Percentiles rank a stretch among this genome's conserved stretches.
Conservation (phyloP, 2,329 filamentous ascomycete genomes). For the Xylariales sp. region DNA sequence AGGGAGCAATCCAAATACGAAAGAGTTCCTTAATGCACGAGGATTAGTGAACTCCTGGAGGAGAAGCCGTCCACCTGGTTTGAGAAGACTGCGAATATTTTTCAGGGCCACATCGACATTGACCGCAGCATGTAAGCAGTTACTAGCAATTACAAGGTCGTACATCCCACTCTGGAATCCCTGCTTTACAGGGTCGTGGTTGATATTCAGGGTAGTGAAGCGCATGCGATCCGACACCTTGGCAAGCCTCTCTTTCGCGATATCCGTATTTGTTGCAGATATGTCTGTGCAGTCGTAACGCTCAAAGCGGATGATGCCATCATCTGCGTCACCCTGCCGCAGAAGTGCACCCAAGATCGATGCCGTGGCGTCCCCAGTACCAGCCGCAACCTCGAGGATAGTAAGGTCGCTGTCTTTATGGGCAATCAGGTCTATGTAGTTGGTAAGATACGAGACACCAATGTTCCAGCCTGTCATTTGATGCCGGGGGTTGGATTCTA, state of each 20-base stretch:
- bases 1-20: constrained; percentile 5
- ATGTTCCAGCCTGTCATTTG: too few relatives aligned
- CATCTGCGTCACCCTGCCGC: too few relatives aligned
- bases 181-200: constrained; percentile 5
- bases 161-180: background rate
- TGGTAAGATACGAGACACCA: too few relatives aligned
- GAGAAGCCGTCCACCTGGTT: constrained; percentile 13
- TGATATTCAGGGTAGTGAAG: constrained; percentile 17
- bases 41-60: constrained; percentile 9
- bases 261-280: too few relatives aligned
- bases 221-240: constrained; percentile 8
- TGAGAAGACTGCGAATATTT: constrained; percentile 14
- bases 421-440: constrained; percentile 2
- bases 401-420: constrained; percentile 23
- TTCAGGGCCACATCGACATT: constrained; percentile 11
- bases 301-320: too few relatives aligned
- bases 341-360: background rate
- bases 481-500: too few relatives aligned
- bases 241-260: too few relatives aligned
- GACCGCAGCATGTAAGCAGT: constrained; percentile 18
- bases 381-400: constrained; percentile 30
- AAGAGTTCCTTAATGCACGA: background rate
- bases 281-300: too few relatives aligned
- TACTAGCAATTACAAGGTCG: constrained; percentile 6
- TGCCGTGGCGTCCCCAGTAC: constrained; percentile 24